Evolutionary conservation across 805 yeast species (phyloP).

Genomic region (Metschnikowia lochheadii): DNA sequence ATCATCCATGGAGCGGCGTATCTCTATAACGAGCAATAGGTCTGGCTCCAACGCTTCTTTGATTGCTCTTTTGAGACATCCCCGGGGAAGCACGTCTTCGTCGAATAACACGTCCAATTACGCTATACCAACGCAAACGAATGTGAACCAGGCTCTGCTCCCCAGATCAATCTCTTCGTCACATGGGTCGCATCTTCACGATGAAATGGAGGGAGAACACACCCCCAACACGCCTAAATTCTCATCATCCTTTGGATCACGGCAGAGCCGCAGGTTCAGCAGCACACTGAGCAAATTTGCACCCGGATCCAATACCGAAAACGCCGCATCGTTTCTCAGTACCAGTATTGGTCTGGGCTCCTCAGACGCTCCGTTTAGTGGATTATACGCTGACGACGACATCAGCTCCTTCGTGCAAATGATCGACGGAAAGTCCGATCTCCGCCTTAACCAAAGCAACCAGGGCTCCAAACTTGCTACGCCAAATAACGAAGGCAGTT

Average conservation of each 20-base stretch:
- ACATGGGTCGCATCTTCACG: slow-evolving; percentile 35
- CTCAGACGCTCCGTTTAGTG: slow-evolving; percentile 35
- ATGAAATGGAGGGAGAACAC: slow-evolving; percentile 25
- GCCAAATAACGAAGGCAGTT: slow-evolving; percentile 17
- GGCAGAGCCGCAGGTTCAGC: slow-evolving; percentile 49
- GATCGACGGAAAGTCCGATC: slow-evolving; percentile 61
- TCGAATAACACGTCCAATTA: slow-evolving; percentile 23
- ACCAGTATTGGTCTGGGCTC: slow-evolving; percentile 36
- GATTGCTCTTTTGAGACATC: slow-evolving; percentile 49
- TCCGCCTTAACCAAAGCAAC: slow-evolving; percentile 31
- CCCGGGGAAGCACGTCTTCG: slow-evolving; percentile 43
- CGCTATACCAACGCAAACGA: slow-evolving; percentile 21
- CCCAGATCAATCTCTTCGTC: slow-evolving; percentile 39
- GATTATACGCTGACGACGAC: slow-evolving; percentile 51
- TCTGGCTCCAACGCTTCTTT: slow-evolving; percentile 51
- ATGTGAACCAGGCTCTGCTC: slow-evolving; percentile 18
- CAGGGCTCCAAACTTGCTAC: slow-evolving; percentile 14
- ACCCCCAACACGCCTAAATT: slow-evolving; percentile 51
- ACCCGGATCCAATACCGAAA: slow-evolving; percentile 20
- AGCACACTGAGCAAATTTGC: slow-evolving; percentile 21
- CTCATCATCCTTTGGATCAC: slow-evolving; percentile 70
- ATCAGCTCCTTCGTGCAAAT: slow-evolving; percentile 66
- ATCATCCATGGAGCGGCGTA: slow-evolving; percentile 33
- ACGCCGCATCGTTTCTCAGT: slow-evolving; percentile 24
- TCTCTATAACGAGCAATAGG: slow-evolving; percentile 42